Conservation (phyloP, 352 stramenopile genomes). For the Globisporangium recalcitrans region DNA sequence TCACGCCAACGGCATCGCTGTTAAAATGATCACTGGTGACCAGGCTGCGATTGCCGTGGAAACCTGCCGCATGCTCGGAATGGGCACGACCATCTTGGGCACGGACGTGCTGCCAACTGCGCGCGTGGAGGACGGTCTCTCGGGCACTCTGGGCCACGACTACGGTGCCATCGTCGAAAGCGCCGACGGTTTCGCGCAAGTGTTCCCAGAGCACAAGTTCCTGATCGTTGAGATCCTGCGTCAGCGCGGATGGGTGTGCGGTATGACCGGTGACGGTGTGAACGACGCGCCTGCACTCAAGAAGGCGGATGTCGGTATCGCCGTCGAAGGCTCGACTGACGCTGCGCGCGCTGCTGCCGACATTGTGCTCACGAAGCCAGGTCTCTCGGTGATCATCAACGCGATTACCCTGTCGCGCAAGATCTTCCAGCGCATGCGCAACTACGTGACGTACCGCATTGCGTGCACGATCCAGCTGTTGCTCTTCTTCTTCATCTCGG, state of each 20-base stretch:
- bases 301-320: slow-evolving; percentile 71
- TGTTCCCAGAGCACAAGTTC: slow-evolving; percentile 92
- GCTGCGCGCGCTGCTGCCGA: slow-evolving; percentile 88
- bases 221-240: slow-evolving; percentile 86
- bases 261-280: slow-evolving; percentile 77
- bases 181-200: slow-evolving; percentile 92
- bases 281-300: slow-evolving; percentile 67
- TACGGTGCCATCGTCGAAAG: slow-evolving; percentile 87
- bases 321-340: slow-evolving; percentile 81
- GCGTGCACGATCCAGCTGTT: slow-evolving; percentile 89
- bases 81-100: slow-evolving; percentile 85
- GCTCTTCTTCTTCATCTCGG: slow-evolving; percentile 92
- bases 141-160: slow-evolving; percentile 38
- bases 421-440: slow-evolving; percentile 93
- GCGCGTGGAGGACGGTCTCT: slow-evolving; percentile 62
- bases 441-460: slow-evolving; percentile 94
- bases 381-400: slow-evolving; percentile 89
- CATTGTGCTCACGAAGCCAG: slow-evolving; percentile 92
- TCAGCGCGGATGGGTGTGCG: slow-evolving; percentile 65
- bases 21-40: slow-evolving; percentile 98
- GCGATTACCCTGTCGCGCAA: slow-evolving; percentile 87
- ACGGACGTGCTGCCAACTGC: slow-evolving; percentile 65
- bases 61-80: slow-evolving; percentile 88
- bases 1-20: slow-evolving; percentile 88
- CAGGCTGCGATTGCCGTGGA: slow-evolving; percentile 92